Conservation (phyloP, 2,329 filamentous ascomycete genomes). For the Claviceps maximensis region DNA sequence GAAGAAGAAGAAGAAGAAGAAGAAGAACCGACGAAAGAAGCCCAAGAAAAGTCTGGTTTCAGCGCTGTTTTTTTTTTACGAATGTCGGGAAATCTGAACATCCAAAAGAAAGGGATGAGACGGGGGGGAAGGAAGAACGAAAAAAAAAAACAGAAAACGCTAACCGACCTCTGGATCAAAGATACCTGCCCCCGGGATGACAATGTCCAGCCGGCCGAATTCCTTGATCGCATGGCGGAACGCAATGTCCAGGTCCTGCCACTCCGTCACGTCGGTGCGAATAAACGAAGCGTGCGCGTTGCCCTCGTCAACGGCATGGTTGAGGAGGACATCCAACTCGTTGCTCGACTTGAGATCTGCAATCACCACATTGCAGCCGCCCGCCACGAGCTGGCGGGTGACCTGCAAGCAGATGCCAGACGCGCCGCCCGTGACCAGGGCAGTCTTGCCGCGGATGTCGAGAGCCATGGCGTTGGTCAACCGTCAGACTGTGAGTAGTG, state of each 20-base stretch:
- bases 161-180: constrained; percentile 1
- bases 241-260: constrained; percentile 17
- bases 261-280: constrained; percentile 23
- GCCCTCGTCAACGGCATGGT: background rate
- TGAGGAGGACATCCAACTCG: constrained; percentile 13
- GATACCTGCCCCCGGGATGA: constrained; percentile 3
- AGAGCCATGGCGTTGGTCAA: constrained; percentile 4
- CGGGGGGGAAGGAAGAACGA: background rate
- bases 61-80: background rate
- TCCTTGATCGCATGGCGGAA: constrained; percentile 14
- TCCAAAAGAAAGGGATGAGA: background rate
- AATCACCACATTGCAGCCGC: constrained; percentile 23
- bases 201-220: constrained; percentile 4
- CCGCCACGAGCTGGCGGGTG: constrained; percentile 18
- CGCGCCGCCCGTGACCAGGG: constrained; percentile 5
- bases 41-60: background rate
- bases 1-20: background rate
- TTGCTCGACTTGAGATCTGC: constrained; percentile 22
- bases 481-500: too few relatives aligned
- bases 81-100: background rate
- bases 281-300: constrained; percentile 18
- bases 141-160: background rate
- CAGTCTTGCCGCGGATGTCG: constrained; percentile 6
- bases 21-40: background rate
- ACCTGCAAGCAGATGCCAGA: constrained; percentile 23